Evolutionary conservation across 2,329 filamentous ascomycete species (phyloP).

Genomic region (Colletotrichum theobromicola): DNA sequence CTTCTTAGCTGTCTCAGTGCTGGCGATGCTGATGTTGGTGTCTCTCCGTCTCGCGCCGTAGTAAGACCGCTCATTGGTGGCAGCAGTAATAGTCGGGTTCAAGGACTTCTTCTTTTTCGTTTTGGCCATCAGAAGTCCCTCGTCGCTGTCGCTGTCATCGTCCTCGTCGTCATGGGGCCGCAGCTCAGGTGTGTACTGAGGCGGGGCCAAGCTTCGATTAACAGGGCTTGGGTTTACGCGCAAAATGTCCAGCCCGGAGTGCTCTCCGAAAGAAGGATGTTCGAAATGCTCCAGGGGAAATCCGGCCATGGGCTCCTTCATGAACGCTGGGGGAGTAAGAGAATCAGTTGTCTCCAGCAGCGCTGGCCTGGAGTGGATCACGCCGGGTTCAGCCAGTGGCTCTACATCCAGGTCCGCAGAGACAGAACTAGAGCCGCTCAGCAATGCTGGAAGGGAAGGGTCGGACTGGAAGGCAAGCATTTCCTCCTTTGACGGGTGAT

Average conservation of each 20-base stretch:
- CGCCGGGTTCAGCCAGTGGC: slow-evolving; percentile 56
- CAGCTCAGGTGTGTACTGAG: slow-evolving; percentile 14
- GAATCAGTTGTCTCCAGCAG: slow-evolving; percentile 59
- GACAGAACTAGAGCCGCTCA: slow-evolving; percentile 69
- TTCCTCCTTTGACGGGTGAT: slow-evolving; percentile 46
- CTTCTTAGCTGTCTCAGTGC: slow-evolving; percentile 69
- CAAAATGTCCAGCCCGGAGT: slow-evolving; percentile 24
- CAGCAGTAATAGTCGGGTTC: slow-evolving; percentile 4
- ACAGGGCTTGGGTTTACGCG: slow-evolving; percentile 15
- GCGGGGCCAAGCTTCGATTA: not conserved
- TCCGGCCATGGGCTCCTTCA: slow-evolving; percentile 49
- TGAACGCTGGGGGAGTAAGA: slow-evolving; percentile 56
- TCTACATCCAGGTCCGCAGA: slow-evolving; percentile 68
- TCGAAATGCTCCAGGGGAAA: slow-evolving; percentile 49
- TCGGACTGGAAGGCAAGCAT: slow-evolving; percentile 65
- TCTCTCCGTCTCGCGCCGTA: slow-evolving; percentile 55
- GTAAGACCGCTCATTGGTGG: slow-evolving; percentile 29
- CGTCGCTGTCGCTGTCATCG: slow-evolving; percentile 60
- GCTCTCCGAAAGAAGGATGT: slow-evolving; percentile 25
- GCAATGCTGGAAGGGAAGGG: slow-evolving; percentile 65
- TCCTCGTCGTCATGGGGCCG: slow-evolving; percentile 39
- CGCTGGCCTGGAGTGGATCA: slow-evolving; percentile 45
- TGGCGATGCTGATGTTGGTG: slow-evolving; percentile 65
- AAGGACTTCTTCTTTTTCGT: slow-evolving; percentile 46
- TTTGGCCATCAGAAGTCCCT: slow-evolving; percentile 59